Conservation (phyloP, 2,329 filamentous ascomycete species). For the Penicillium sp. region DNA sequence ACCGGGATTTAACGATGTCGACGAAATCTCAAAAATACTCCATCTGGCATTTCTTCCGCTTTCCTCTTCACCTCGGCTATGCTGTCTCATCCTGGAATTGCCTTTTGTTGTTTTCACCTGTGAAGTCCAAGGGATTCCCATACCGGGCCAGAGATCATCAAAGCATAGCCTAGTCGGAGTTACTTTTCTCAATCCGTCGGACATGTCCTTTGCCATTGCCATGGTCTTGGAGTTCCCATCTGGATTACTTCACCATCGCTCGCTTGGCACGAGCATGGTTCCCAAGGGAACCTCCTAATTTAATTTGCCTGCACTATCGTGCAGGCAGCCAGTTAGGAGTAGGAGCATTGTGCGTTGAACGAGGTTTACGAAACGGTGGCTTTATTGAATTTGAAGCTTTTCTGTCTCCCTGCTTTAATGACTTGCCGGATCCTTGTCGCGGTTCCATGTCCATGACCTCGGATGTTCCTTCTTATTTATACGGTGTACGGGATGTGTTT, state of each 20-base stretch:
- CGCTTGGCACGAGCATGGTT: constrained; percentile 4
- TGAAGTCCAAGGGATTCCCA: constrained; percentile 3
- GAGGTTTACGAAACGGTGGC: constrained; percentile 26
- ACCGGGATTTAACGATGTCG: constrained; percentile 16
- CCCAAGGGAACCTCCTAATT: constrained; percentile 10
- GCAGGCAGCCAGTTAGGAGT: constrained; percentile 20
- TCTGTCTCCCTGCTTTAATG: constrained; percentile 15
- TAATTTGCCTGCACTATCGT: constrained; percentile 16
- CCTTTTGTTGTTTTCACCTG: background rate
- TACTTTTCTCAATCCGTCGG: constrained; percentile 5
- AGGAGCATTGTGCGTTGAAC: constrained; percentile 22
- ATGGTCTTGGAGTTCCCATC: constrained; percentile 11
- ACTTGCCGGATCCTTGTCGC: constrained; percentile 17
- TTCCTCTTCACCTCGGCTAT: background rate
- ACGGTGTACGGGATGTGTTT: constrained; percentile 13
- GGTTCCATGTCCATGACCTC: constrained; percentile 7
- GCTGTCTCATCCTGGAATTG: constrained; percentile 1
- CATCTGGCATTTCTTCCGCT: constrained; percentile 7
- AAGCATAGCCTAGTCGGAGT: background rate
- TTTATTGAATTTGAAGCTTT: constrained; percentile 21
- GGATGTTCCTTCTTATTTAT: constrained; percentile 10
- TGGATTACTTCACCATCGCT: constrained; percentile 8
- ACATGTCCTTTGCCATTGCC: constrained; percentile 8
- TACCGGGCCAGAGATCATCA: constrained; percentile 2
- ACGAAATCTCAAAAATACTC: constrained; percentile 9